These are phyloP conservation scores for Globisporangium apiculatum DNA, from an alignment of 352 stramenopile genomes.

Conservation along the genomic window DNA sequence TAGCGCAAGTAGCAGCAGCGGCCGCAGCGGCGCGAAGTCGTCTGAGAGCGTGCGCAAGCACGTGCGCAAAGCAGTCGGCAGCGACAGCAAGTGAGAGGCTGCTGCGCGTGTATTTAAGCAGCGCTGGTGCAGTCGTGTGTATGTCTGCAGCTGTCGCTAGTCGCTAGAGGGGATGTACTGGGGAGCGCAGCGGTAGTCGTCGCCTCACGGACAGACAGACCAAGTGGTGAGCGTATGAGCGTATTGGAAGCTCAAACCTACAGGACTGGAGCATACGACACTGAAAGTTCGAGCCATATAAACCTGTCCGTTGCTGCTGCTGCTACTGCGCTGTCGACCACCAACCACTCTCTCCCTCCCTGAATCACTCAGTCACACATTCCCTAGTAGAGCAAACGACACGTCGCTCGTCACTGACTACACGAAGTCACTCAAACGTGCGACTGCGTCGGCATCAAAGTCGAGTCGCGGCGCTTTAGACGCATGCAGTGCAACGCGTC, in stretches of 20 bases:
- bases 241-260: no score
- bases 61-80: conserved; percentile 39
- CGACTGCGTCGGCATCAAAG: conserved; percentile 55
- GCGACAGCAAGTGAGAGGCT: conserved; percentile 20
- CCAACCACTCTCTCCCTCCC: neutral
- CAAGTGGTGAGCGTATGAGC: no score
- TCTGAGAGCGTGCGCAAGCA: conserved; percentile 36
- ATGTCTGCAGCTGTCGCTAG: no score
- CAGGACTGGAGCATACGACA: no score
- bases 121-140: no score
- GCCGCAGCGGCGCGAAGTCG: conserved; percentile 21
- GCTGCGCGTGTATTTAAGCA: neutral
- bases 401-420: conserved; percentile 12
- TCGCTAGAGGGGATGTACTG: no score
- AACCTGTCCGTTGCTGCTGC: neutral
- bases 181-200: no score
- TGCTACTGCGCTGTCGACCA: neutral
- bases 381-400: no score
- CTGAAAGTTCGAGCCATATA: no score
- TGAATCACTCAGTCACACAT: neutral
- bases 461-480: conserved; percentile 47
- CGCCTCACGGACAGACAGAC: no score
- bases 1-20: conserved; percentile 14
- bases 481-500: neutral
- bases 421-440: conserved; percentile 49